These are phyloP conservation scores for Ailanthus altissimus DNA, from an alignment of 345 rosid genomes.

Conservation along the genomic window DNA sequence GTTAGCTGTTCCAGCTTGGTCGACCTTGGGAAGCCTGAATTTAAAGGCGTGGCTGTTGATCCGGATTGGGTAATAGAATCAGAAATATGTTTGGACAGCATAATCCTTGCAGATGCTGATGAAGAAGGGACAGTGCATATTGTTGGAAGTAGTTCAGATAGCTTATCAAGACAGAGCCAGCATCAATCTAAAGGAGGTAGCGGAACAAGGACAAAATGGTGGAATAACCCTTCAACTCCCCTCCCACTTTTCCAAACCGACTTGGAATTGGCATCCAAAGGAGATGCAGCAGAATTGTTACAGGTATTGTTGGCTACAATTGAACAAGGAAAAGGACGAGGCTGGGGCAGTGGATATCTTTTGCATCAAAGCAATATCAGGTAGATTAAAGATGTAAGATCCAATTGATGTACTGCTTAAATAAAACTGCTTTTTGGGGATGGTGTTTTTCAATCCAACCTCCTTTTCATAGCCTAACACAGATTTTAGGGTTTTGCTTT, in stretches of 20 bases:
- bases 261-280: constrained; percentile 57
- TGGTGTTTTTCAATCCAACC: neutral
- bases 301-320: constrained; percentile 55
- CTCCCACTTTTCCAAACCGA: constrained; percentile 76
- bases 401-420: neutral
- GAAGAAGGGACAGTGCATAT: constrained; percentile 60
- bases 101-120: constrained; percentile 61
- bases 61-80: constrained; percentile 73
- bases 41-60: constrained; percentile 62
- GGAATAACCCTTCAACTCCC: constrained; percentile 51
- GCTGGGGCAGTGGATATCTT: constrained; percentile 52
- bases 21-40: constrained; percentile 63
- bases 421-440: neutral
- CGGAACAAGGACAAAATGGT: constrained; percentile 46
- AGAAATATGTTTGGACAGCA: constrained; percentile 68
- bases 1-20: constrained; percentile 66
- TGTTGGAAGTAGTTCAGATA: constrained; percentile 78
- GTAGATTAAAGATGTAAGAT: constrained; percentile 2
- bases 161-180: constrained; percentile 57
- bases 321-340: constrained; percentile 58
- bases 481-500: neutral
- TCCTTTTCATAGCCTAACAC: no score
- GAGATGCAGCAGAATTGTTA: constrained; percentile 55
- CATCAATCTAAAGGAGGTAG: constrained; percentile 46
- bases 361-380: constrained; percentile 51